Evolutionary conservation across 176 grass and related monocot genomes (phyloP).

Genomic region (Aegilops speltoides): DNA sequence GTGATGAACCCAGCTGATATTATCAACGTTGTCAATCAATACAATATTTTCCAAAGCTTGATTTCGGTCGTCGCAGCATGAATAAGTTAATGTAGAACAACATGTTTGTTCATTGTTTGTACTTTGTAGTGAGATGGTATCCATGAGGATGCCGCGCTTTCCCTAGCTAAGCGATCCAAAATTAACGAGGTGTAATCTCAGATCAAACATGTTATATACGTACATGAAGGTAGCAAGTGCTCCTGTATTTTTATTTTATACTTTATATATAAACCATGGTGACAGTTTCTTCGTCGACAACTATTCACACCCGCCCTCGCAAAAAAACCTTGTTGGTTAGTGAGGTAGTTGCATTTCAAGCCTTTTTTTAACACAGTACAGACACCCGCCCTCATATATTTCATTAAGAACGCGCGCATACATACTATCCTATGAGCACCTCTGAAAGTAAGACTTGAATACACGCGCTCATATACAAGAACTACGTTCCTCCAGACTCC

Average conservation of each 20-base stretch:
- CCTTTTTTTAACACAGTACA: too few species aligned
- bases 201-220: neutral
- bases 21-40: neutral
- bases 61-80: neutral
- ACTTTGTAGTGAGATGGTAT: slow-evolving; percentile 20
- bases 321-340: too few species aligned
- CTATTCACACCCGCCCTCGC: too few species aligned
- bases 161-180: neutral
- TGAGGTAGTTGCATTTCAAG: too few species aligned
- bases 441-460: too few species aligned
- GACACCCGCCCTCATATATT: too few species aligned
- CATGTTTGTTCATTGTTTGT: slow-evolving; percentile 16
- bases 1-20: slow-evolving; percentile 50
- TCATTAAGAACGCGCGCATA: too few species aligned
- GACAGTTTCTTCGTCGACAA: neutral
- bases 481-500: too few species aligned
- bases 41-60: neutral
- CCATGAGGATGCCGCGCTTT: neutral
- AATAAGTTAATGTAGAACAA: neutral
- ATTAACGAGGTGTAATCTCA: neutral
- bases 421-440: too few species aligned
- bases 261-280: neutral
- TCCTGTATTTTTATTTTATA: neutral
- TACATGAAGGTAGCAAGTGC: neutral
- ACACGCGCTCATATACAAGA: too few species aligned